Evolutionary conservation across 805 yeast genomes (phyloP).

Genomic region (Aciculoconidium aculeatum): DNA sequence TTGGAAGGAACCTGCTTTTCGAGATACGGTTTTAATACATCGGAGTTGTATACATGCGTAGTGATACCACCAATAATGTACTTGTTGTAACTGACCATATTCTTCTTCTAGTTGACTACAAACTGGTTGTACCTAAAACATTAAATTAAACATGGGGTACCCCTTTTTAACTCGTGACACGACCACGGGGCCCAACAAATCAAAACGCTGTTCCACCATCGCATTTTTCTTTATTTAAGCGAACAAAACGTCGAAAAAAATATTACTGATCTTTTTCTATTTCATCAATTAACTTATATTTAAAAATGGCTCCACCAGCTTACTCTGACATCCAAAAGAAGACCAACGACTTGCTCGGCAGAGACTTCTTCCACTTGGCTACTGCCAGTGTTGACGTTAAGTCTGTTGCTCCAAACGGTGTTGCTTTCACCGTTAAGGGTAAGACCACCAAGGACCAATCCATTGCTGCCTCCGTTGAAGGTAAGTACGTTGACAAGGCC

Average conservation of each 20-base stretch:
- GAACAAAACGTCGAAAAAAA: not conserved
- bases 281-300: slow-evolving; percentile 2
- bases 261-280: slow-evolving; percentile 3
- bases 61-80: slow-evolving; percentile 40
- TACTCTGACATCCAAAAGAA: slow-evolving; percentile 91
- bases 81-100: slow-evolving; percentile 2
- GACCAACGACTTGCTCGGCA: slow-evolving; percentile 82
- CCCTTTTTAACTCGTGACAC: slow-evolving; percentile 6
- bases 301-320: slow-evolving; percentile 62
- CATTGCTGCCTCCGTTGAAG: slow-evolving; percentile 83
- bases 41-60: slow-evolving; percentile 39
- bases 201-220: slow-evolving; percentile 3
- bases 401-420: slow-evolving; percentile 95
- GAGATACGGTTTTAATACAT: slow-evolving; percentile 21
- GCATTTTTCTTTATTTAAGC: slow-evolving; percentile 3
- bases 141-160: not conserved
- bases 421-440: slow-evolving; percentile 89
- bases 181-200: slow-evolving; percentile 8
- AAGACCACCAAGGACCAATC: slow-evolving; percentile 76
- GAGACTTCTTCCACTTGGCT: slow-evolving; percentile 88
- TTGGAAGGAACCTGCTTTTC: no score
- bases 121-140: no score
- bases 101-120: no score
- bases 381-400: slow-evolving; percentile 85
- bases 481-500: slow-evolving; percentile 88